Percentiles rank a stretch among this genome's conserved stretches.
Conservation (phyloP, 768 basidiomycete genomes). For the Tulasnella sp. region DNA sequence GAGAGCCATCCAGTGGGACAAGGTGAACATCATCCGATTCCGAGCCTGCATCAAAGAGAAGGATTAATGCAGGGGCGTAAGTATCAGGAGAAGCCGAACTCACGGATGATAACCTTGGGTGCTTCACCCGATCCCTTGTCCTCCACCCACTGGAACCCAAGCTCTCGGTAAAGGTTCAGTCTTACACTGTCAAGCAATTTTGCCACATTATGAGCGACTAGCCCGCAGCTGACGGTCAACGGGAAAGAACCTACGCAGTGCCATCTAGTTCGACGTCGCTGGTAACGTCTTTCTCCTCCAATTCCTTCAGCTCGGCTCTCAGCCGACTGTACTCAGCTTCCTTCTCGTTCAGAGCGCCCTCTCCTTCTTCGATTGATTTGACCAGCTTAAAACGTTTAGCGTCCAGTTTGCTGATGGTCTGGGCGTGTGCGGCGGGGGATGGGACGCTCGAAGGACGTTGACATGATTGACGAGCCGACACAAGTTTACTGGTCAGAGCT, state of each 20-base stretch:
- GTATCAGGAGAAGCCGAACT: background rate
- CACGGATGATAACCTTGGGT: slow-evolving; percentile 20
- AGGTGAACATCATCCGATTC: slow-evolving; percentile 27
- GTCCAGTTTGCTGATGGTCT: slow-evolving; percentile 30
- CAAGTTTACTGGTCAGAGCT: slow-evolving; percentile 27
- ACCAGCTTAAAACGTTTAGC: slow-evolving; percentile 29
- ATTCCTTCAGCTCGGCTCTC: slow-evolving; percentile 29
- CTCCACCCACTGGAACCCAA: slow-evolving; percentile 31
- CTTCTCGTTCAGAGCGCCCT: slow-evolving; percentile 20
- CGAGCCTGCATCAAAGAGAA: slow-evolving; percentile 23
- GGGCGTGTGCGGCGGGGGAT: slow-evolving; percentile 25
- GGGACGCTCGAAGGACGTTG: slow-evolving; percentile 30
- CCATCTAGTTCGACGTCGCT: slow-evolving; percentile 29
- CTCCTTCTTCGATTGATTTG: slow-evolving; percentile 31
- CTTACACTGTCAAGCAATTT: slow-evolving; percentile 26
- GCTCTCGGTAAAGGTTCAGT: slow-evolving; percentile 29
- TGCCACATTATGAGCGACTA: background rate
- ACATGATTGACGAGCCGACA: slow-evolving; percentile 24
- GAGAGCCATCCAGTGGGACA: slow-evolving; percentile 21
- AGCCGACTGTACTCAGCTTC: slow-evolving; percentile 28
- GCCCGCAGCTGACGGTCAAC: background rate
- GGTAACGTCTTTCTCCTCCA: slow-evolving; percentile 30
- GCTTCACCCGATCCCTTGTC: slow-evolving; percentile 8
- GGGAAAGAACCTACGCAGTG: slow-evolving; percentile 28
- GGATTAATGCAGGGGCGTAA: background rate